phyloP scores from a whole-genome alignment of 1,139 yeast species.

The Pichia cactophila region DNA sequence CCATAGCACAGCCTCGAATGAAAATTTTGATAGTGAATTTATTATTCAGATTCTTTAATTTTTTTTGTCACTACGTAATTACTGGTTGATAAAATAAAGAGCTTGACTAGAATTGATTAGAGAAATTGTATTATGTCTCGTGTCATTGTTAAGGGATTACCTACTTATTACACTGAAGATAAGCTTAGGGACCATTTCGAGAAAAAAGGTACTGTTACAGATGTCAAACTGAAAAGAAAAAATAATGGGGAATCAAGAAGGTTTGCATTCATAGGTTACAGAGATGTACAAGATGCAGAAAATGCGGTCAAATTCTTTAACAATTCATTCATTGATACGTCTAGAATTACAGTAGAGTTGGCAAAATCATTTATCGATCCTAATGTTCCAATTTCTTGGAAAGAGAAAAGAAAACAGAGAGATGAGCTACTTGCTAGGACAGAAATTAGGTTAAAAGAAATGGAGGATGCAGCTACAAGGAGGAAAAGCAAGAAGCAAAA shows the following conservation, averaged over 20 bases:
- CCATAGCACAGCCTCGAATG: background rate
- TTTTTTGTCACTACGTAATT: background rate
- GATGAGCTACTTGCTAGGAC: slow-evolving; percentile 45
- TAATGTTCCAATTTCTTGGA: slow-evolving; percentile 65
- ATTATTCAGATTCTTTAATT: too few species aligned
- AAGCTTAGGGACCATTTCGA: slow-evolving; percentile 64
- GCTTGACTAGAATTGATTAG: too few species aligned
- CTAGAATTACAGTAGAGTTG: slow-evolving; percentile 66
- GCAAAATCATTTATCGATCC: slow-evolving; percentile 88
- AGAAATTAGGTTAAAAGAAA: slow-evolving; percentile 44
- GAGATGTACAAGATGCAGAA: slow-evolving; percentile 62
- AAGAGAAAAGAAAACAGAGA: slow-evolving; percentile 52
- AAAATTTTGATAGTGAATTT: too few species aligned
- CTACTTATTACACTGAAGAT: slow-evolving; percentile 71
- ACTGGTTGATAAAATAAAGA: too few species aligned
- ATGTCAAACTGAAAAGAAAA: slow-evolving; percentile 75
- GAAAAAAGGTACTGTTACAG: slow-evolving; percentile 53
- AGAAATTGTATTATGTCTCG: slow-evolving; percentile 56
- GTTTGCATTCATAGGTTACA: slow-evolving; percentile 89
- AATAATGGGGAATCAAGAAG: slow-evolving; percentile 82
- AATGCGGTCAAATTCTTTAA: slow-evolving; percentile 72
- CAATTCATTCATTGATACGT: slow-evolving; percentile 74
- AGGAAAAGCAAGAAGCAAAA: slow-evolving; percentile 19
- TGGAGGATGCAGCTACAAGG: slow-evolving; percentile 36
- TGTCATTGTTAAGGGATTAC: slow-evolving; percentile 90